phyloP scores from a whole-genome alignment of 208 protist species.

The Acanthamoeba royreba region DNA sequence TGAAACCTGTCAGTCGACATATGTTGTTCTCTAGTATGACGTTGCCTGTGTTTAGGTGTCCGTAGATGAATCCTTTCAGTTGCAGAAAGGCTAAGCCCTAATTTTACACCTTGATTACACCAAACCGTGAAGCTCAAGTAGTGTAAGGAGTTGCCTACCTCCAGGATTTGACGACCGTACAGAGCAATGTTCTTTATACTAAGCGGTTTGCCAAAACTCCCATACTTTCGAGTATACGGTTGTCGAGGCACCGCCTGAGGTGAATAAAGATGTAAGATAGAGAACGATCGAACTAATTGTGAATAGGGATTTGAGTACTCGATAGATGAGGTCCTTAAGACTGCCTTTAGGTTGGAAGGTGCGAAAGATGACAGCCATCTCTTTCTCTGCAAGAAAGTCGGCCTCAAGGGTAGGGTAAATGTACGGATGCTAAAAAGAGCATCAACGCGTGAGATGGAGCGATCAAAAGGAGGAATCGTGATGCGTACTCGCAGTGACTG shows the following conservation, averaged over 20 bases:
- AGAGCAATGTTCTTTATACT: neutral
- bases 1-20: neutral
- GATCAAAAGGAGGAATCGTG: neutral
- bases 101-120: neutral
- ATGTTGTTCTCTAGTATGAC: constrained; percentile 11
- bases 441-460: neutral
- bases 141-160: neutral
- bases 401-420: neutral
- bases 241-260: neutral
- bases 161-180: constrained; percentile 27
- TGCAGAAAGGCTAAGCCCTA: neutral
- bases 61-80: constrained; percentile 1
- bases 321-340: constrained; percentile 7
- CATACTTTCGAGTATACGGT: neutral
- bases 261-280: neutral
- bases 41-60: constrained; percentile 25
- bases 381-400: neutral
- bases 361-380: neutral
- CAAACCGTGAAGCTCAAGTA: neutral
- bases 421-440: constrained; percentile 10
- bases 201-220: neutral
- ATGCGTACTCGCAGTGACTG: neutral
- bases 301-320: neutral
- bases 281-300: neutral
- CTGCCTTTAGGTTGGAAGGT: neutral